Base-by-base conservation (phyloP, 768 basidiomycete species). In the Pisolithus tinctorius region DNA sequence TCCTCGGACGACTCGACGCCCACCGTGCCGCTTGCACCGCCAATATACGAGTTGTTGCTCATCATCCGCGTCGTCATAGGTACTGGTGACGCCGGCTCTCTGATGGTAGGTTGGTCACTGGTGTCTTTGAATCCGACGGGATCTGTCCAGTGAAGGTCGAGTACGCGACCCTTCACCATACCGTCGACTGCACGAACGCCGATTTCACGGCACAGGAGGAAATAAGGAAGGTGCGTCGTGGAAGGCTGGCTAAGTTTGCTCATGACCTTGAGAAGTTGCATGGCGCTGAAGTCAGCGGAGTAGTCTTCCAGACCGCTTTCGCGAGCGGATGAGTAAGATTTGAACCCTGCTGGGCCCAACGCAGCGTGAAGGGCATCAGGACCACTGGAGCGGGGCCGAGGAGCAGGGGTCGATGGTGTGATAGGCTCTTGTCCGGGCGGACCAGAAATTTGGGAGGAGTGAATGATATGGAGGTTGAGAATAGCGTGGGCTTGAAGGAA, bases 401-500 rank as follows among this genome's bases (percentile, higher is more conserved):
- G 60, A 44, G 61, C 68, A 30, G 67, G 63, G 14, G 64, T 68
- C 41, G 64, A 65, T 25, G 57, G 66, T 54, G 56, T 67, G 20
- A 52, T 68, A 49, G 60, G 64, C 29, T 67, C 63, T 58, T 66
- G 67, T 52, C 64, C 58, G 38, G 61, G 60, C 20, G 63, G 64
- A 3, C 69, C 65, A 0, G 76, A 63, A 1, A 80, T 68, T 61
- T 89, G 86, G 1, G 84, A 84, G 2, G 88, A 84, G 59, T 92
- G 88, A 48, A 93, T 87, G 64, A 93, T 86, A 63, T 93, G 90
- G 13, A 93, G 78, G 57, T 93, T 92, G 50, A 93, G 77, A 1
- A 89, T 72, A 0, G 88, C 76, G 52, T 92, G 86, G 0, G 90
- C 90, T 69, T 92, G 90, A 23, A 92, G 77, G 71, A 89, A 92